These are phyloP conservation scores for Gastrodia elata DNA, from an alignment of 106 monocot genomes.

Conservation along the genomic window DNA sequence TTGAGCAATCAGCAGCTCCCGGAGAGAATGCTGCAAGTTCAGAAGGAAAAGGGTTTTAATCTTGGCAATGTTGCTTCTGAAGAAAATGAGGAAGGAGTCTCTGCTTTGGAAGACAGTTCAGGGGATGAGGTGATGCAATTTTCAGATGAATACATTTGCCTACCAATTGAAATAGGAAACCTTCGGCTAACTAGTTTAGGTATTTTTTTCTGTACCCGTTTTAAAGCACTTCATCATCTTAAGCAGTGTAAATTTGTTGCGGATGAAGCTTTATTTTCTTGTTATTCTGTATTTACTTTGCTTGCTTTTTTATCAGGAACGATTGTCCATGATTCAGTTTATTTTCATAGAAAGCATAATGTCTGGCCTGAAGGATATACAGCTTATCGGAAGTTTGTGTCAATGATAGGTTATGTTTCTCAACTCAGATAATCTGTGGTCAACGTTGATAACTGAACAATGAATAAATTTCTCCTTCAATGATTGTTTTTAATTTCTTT, in stretches of 20 bases:
- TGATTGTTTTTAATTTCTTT: not conserved
- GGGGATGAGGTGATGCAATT: constrained; percentile 18
- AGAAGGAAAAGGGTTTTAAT: constrained; percentile 27
- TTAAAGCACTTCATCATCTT: not conserved
- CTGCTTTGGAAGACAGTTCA: constrained; percentile 28
- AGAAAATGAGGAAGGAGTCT: constrained; percentile 18
- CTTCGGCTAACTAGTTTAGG: constrained; percentile 74
- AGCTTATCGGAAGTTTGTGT: constrained; percentile 72
- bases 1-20: constrained; percentile 82
- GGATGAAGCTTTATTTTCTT: constrained; percentile 2
- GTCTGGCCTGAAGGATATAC: constrained; percentile 97
- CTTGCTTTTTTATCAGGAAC: constrained; percentile 39
- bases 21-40: constrained; percentile 55
- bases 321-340: constrained; percentile 61
- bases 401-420: constrained; percentile 56
- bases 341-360: constrained; percentile 70
- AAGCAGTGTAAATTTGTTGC: not conserved
- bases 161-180: constrained; percentile 68
- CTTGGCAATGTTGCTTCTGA: constrained; percentile 15
- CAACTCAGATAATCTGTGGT: not conserved
- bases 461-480: not conserved
- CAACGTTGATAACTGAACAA: not conserved
- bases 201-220: constrained; percentile 2
- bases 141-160: constrained; percentile 15
- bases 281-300: not conserved